Evolutionary conservation across 2,329 filamentous ascomycete species (phyloP), one percentile per base, ranked within the genome.

Genomic region (Blastomyces emzantsi): DNA sequence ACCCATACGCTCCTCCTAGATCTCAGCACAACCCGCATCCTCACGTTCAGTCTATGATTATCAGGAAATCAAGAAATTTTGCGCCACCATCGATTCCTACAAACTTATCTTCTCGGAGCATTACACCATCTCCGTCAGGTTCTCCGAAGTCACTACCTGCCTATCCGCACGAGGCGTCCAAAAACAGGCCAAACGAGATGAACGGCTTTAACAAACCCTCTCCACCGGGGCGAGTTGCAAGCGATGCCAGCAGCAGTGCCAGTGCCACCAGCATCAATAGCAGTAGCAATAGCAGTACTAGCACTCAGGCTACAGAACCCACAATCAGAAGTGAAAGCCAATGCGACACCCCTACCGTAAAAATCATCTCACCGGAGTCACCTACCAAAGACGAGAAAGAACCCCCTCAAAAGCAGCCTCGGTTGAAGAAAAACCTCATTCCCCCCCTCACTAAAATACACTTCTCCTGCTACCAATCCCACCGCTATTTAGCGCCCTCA

Each of bases 381-480:
- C 3, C 51, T 15, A n/a, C 41, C 22, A 45, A 33, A 47, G 30
- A 33, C 33, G 22, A 62, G 0, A 62, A 56, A 25, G n/a, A 22
- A 57, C 19, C 55, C n/a, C 6, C 55, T 11, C 36, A 47, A 56
- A 56, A 54, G 25, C 54, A 45, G 51, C 61, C n/a, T 15, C 54
- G 51, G 17, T 15, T 30, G 43, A 62, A 47, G n/a, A 62, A 55
- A n/a, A 55, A 57, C 41, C 45, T 73, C 54, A 68, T 73, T 8
- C 72, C 76, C 11, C 72, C 73, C 3, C 68, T 79, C 61, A 73
- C 69, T 47, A 71, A 71, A 59, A 64, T 73, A 17, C 77, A 78
- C 61, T 74, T 71, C 62, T 64, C 67, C 39, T 79, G 77, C 66
- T 78, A 75, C 65, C 75, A 77, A 63, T 70, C 72, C 7, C 77